Evolutionary conservation across 2,329 filamentous ascomycete genomes (phyloP).

Genomic region (Beauveria sp.): DNA sequence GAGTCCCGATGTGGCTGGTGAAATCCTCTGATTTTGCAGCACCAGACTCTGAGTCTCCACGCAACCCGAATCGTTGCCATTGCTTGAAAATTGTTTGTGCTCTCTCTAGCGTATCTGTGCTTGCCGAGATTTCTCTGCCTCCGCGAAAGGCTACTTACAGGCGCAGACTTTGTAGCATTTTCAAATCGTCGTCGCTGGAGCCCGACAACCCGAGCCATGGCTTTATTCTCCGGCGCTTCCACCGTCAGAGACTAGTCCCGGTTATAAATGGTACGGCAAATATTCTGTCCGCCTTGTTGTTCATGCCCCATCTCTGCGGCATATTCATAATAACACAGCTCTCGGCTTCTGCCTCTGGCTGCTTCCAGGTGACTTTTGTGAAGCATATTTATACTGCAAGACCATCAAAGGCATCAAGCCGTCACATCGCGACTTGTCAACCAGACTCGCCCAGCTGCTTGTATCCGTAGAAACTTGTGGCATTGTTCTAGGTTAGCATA

Average conservation of each 20-base stretch:
- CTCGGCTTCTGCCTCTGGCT: too few species aligned
- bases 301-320: too few species aligned
- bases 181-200: neutral
- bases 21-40: neutral
- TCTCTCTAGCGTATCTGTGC: too few species aligned
- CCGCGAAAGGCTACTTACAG: too few species aligned
- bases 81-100: too few species aligned
- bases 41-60: too few species aligned
- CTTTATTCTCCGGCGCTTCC: neutral
- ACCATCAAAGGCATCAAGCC: neutral
- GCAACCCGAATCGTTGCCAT: too few species aligned
- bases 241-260: neutral
- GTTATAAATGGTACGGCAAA: neutral
- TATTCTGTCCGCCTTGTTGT: neutral
- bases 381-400: too few species aligned
- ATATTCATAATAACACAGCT: too few species aligned
- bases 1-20: slow-evolving; percentile 1
- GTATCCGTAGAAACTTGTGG: neutral
- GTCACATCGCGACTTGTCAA: too few species aligned
- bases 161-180: neutral
- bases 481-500: neutral
- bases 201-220: neutral
- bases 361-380: too few species aligned
- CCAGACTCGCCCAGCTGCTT: neutral
- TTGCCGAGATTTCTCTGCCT: too few species aligned